Evolutionary conservation across 2,329 filamentous ascomycete genomes (phyloP), one percentile per base, ranked within the genome.

Genomic region (Elsinoe perseae): DNA sequence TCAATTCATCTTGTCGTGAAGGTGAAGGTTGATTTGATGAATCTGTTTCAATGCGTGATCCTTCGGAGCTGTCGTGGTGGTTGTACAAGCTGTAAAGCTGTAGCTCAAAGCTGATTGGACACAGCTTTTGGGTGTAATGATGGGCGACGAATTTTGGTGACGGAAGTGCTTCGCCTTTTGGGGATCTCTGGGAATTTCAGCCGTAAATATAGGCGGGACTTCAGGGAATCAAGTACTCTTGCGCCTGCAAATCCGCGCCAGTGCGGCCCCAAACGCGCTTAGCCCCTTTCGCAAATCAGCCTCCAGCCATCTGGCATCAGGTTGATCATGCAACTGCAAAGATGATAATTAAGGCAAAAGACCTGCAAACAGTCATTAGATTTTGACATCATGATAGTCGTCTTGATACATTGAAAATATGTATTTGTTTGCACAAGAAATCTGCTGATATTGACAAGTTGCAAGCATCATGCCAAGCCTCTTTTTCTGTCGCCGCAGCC

Each of bases 261-360:
- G 32, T 36, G 32, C 8, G 28, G 20, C 25, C 44, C 44, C 21
- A 50, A 50, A 50, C 28, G 25, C 48, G 48, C 48, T 52, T 34
- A 52, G 10, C 48, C 44, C 27, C 27, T 50, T 32, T 52, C 16
- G 48, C 30, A 16, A 14, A 16, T 36, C 25, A 16, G 32, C 25
- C 32, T 52, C 16, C 32, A 34, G 48, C 48, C 32, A 52, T 52
- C 48, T 52, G 48, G 48, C 48, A 52, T 52, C 48, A 34, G 21
- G 20, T 18, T 30, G 25, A 16, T 16, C 28, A 25, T 20, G 8
- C 48, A 34, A 20, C 48, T 20, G 25, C 48, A 20, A 20, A 20
- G 16, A 20, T 10, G 14, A 52, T 52, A 14, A 36, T 52, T 52
- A 28, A 52, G 48, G 48, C 48, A 52, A 36, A 36, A 4, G 8